Percentiles rank a stretch among this genome's conserved stretches.
phyloP scores from a whole-genome alignment of 805 yeast genomes.

The Yamadazyma nakazawae region DNA sequence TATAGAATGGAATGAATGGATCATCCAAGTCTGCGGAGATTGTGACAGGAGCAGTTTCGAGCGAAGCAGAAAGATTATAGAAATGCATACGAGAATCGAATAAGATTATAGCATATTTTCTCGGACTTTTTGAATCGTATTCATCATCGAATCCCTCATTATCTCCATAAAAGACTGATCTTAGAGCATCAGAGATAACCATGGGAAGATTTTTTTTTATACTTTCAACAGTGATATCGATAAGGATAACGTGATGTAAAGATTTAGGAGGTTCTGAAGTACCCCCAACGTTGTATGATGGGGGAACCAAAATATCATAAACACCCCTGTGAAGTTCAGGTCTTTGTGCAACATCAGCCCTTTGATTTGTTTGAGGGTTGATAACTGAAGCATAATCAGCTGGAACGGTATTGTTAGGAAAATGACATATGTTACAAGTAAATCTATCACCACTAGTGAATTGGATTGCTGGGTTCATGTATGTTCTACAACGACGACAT shows the following conservation, averaged over 20 bases:
- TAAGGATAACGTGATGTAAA: conserved; percentile 65
- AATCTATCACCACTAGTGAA: conserved; percentile 60
- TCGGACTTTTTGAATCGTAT: conserved; percentile 8
- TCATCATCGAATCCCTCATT: conserved; percentile 10
- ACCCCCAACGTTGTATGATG: conserved; percentile 58
- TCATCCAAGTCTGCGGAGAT: conserved; percentile 70
- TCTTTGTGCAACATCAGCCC: conserved; percentile 59
- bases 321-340: conserved; percentile 83
- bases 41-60: conserved; percentile 55
- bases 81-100: conserved; percentile 72
- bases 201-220: conserved; percentile 57
- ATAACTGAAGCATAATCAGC: conserved; percentile 61
- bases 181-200: conserved; percentile 67
- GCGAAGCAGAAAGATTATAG: conserved; percentile 58
- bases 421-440: conserved; percentile 84
- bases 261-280: conserved; percentile 36
- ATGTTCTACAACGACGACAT: conserved; percentile 88
- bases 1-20: conserved; percentile 75
- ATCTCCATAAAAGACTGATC: conserved; percentile 39
- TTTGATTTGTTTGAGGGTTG: conserved; percentile 45
- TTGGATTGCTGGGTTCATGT: conserved; percentile 80
- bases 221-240: conserved; percentile 65
- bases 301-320: conserved; percentile 80
- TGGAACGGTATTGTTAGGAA: conserved; percentile 63
- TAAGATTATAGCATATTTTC: conserved; percentile 65